phyloP scores from a whole-genome alignment of 441 rosid genomes.

The Syzygium malaccense region DNA sequence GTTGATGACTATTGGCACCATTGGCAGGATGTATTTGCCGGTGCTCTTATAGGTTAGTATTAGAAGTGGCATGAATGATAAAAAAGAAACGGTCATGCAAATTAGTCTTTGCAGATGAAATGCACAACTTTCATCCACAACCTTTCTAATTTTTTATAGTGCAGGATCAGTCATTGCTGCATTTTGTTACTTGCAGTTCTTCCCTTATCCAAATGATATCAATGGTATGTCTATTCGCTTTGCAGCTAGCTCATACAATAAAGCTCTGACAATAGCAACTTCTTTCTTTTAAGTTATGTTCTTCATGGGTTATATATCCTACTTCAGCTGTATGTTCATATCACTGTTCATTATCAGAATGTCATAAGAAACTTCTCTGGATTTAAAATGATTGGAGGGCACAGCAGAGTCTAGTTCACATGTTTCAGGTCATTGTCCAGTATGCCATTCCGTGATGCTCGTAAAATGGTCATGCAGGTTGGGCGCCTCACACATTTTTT shows the following conservation, averaged over 20 bases:
- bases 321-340: not conserved
- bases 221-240: not conserved
- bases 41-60: slow-evolving; percentile 58
- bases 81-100: not conserved
- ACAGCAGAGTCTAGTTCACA: not conserved
- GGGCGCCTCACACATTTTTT: slow-evolving; percentile 13
- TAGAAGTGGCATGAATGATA: not conserved
- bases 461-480: not conserved
- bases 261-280: not conserved
- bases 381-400: not conserved
- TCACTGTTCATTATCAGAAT: not conserved
- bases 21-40: slow-evolving; percentile 89
- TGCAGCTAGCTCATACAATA: not conserved
- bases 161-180: slow-evolving; percentile 7
- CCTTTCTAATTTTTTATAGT: not conserved
- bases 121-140: not conserved
- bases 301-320: not conserved
- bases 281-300: not conserved
- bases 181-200: slow-evolving; percentile 14
- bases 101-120: not conserved
- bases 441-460: not conserved
- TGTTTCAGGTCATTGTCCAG: not conserved
- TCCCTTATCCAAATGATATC: slow-evolving; percentile 3
- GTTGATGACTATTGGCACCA: slow-evolving; percentile 99
- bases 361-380: not conserved